Evolutionary conservation across 257 asterid species (phyloP), one percentile per base, ranked within the genome.

Genomic region (Fraxinus excelsior): DNA sequence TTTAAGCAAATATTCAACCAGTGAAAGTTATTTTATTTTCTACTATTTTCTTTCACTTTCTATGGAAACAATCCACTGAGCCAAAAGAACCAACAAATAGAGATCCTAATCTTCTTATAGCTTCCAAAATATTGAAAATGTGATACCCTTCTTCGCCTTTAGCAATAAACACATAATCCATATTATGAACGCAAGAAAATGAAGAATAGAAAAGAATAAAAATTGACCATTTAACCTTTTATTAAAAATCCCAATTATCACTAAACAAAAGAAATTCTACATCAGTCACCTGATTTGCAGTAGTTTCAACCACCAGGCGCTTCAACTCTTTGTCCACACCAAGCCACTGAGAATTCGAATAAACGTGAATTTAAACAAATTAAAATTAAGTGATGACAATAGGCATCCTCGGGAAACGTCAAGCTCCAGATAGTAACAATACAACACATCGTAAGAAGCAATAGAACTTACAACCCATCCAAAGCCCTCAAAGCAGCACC

Each of bases 401-500:
- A 71, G n/a, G 42, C 18, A 60, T 44, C 46, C n/a, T 9, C 19
- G 18, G 76, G 29, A 25, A 51, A 26, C 38, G n/a, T 42, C 21
- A 12, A 21, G 66, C 9, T 28, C 66, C 4, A 0, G 28, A 11
- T 56, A n/a, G 65, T 7, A 56, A 19, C 64, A 58, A 58, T 58
- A 58, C 29, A 58, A 58, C 66, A 58, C 23, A 58, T 58, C 26
- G 29, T 29, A 60, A 66, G 34, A 31, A 25, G 16, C 64, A 58
- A 72, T 7, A 81, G 23, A 70, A 66, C 86, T 81, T 82, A 91
- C 97, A 92, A 91, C 92, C 97, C 97, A 91, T 82, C 96, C 97
- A 84, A 96, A 91, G 71, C 97, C 97, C 82, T 91, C 46, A 91
- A 74, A 74, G 90, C 96, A 78, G 97, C 97, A 78, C 96, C 97